Evolutionary conservation across 1,284 basidiomycete genomes (phyloP).

Genomic region (Naganishia albida): DNA sequence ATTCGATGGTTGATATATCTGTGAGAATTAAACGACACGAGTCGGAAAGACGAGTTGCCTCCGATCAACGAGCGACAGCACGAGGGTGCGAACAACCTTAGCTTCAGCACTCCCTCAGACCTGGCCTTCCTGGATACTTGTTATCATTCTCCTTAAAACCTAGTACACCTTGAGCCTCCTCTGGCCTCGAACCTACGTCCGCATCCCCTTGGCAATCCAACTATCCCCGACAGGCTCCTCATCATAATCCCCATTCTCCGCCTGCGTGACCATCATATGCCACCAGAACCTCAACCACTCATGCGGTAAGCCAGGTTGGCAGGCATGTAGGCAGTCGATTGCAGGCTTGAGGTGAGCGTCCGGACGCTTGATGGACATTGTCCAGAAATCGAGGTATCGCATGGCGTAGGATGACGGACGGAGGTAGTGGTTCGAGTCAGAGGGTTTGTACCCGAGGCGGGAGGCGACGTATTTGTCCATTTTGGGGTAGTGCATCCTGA

Average conservation of each 20-base stretch:
- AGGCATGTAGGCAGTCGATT: constrained; percentile 29
- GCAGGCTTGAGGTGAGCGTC: constrained; percentile 25
- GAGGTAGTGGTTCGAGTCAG: constrained; percentile 12
- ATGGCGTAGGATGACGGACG: constrained; percentile 12
- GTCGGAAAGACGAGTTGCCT: too few species aligned
- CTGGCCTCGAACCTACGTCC: not conserved
- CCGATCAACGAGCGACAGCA: too few species aligned
- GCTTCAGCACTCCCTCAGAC: too few species aligned
- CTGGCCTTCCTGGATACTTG: too few species aligned
- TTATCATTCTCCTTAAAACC: too few species aligned
- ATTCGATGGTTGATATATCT: too few species aligned
- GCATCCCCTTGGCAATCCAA: constrained; percentile 20
- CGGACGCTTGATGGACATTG: constrained; percentile 17
- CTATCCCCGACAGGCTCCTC: constrained; percentile 13
- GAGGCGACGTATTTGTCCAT: constrained; percentile 26
- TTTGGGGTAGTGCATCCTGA: constrained; percentile 14
- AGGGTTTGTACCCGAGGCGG: constrained; percentile 25
- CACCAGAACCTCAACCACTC: constrained; percentile 27
- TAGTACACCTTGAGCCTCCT: too few species aligned
- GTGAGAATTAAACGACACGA: too few species aligned
- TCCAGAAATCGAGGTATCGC: constrained; percentile 31
- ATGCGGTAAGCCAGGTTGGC: constrained; percentile 5
- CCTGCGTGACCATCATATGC: constrained; percentile 30
- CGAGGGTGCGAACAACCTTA: too few species aligned
- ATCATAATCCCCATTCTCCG: constrained; percentile 28